These are phyloP conservation scores for Suillus subaureus DNA, from an alignment of 768 basidiomycete genomes.

Conservation along the genomic window DNA sequence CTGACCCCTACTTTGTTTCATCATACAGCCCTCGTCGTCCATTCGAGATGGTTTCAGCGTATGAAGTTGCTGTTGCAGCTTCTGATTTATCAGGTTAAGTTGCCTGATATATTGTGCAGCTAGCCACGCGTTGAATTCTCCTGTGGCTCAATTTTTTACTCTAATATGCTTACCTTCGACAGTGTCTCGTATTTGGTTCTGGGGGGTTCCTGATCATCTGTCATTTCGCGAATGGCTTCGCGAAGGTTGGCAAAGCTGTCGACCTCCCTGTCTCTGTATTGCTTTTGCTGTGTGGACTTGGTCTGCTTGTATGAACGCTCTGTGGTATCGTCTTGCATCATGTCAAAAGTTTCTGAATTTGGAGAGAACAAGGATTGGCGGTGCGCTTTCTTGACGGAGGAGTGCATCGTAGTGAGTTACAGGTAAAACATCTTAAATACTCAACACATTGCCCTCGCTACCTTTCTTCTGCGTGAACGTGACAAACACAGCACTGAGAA, in stretches of 20 bases:
- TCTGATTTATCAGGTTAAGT: background rate
- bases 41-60: background rate
- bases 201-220: background rate
- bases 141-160: background rate
- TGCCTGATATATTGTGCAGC: background rate
- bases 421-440: background rate
- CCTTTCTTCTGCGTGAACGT: background rate
- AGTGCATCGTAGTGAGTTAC: background rate
- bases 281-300: constrained; percentile 1
- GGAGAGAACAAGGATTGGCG: background rate
- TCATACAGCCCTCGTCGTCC: background rate
- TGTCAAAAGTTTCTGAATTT: background rate
- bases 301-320: background rate
- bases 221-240: background rate
- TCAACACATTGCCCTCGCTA: background rate
- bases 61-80: background rate
- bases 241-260: constrained; percentile 1
- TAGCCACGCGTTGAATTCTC: background rate
- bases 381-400: background rate
- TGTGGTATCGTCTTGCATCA: background rate
- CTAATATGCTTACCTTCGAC: background rate
- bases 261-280: constrained; percentile 6
- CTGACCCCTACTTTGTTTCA: background rate
- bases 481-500: constrained; percentile 5
- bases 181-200: background rate